These are phyloP conservation scores for Platanthera guangdongensis DNA, from an alignment of 106 monocot genomes.

Conservation along the genomic window DNA sequence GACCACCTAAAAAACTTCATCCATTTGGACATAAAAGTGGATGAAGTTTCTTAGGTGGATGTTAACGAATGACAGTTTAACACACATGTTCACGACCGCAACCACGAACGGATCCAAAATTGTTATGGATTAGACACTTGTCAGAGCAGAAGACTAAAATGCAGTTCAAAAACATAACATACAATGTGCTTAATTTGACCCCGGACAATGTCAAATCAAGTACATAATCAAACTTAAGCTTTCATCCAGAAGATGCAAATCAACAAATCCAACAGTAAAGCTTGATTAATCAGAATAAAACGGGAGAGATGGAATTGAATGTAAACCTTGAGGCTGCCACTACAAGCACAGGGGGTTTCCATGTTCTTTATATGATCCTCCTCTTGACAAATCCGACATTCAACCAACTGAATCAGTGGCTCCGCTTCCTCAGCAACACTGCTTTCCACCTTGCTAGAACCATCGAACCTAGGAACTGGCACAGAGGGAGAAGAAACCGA, in stretches of 20 bases:
- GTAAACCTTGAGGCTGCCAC: conserved; percentile 84
- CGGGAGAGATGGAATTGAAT: background rate
- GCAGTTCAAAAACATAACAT: background rate
- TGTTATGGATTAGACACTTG: background rate
- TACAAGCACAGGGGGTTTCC: conserved; percentile 81
- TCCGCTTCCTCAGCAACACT: conserved; percentile 41
- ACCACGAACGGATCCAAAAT: background rate
- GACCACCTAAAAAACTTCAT: too few species aligned
- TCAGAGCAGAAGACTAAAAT: background rate
- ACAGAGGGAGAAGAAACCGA: background rate
- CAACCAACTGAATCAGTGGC: conserved; percentile 58
- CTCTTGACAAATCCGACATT: conserved; percentile 95
- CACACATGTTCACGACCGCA: too few species aligned
- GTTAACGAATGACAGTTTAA: too few species aligned
- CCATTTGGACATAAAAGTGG: too few species aligned
- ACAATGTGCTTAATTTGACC: background rate
- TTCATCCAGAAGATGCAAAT: background rate
- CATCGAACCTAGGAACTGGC: background rate
- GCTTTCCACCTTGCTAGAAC: conserved; percentile 4
- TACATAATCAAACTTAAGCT: background rate
- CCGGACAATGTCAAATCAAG: background rate
- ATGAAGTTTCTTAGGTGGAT: too few species aligned
- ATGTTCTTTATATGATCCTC: conserved; percentile 77
- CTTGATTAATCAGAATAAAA: background rate
- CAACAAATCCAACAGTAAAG: background rate